Percentiles rank a stretch among this genome's conserved stretches.
Conservation (phyloP, 2,329 filamentous ascomycete genomes). For the Epichloe aotearoae region DNA sequence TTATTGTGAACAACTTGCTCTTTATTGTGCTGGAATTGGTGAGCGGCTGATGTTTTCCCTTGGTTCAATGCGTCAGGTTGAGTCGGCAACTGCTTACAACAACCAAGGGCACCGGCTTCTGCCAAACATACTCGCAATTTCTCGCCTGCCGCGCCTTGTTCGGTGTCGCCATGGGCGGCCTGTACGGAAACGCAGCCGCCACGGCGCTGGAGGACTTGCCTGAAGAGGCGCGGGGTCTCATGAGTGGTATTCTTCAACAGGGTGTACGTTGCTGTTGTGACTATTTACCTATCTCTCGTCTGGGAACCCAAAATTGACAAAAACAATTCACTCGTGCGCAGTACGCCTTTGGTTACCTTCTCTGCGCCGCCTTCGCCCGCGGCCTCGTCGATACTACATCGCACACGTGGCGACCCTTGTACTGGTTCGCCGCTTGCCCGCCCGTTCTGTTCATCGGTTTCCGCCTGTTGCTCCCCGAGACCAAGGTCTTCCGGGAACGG, state of each 20-base stretch:
- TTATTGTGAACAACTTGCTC: conserved; percentile 61
- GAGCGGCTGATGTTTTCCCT: conserved; percentile 12
- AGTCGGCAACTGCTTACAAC: too few species aligned
- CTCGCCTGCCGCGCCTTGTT: conserved; percentile 64
- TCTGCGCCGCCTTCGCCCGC: conserved; percentile 43
- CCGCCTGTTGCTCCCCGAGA: conserved; percentile 68
- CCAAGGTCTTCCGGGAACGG: conserved; percentile 55
- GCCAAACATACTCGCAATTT: conserved; percentile 55
- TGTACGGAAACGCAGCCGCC: conserved; percentile 67
- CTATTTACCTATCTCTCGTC: not conserved
- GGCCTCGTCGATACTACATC: conserved; percentile 63
- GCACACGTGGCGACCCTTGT: conserved; percentile 73
- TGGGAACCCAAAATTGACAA: too few species aligned
- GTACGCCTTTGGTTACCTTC: conserved; percentile 54
- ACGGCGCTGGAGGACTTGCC: conserved; percentile 68
- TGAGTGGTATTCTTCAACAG: conserved; percentile 65
- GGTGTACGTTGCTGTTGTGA: conserved; percentile 28
- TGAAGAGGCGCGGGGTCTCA: conserved; percentile 53
- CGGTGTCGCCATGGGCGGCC: conserved; percentile 69
- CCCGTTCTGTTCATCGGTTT: conserved; percentile 71
- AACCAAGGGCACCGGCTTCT: conserved; percentile 51
- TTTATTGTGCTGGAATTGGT: conserved; percentile 61
- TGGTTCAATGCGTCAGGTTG: too few species aligned
- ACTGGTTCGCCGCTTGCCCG: conserved; percentile 77
- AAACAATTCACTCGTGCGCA: conserved; percentile 5